phyloP scores from a whole-genome alignment of 345 rosid species.

The Erysimum cheiranthoides region DNA sequence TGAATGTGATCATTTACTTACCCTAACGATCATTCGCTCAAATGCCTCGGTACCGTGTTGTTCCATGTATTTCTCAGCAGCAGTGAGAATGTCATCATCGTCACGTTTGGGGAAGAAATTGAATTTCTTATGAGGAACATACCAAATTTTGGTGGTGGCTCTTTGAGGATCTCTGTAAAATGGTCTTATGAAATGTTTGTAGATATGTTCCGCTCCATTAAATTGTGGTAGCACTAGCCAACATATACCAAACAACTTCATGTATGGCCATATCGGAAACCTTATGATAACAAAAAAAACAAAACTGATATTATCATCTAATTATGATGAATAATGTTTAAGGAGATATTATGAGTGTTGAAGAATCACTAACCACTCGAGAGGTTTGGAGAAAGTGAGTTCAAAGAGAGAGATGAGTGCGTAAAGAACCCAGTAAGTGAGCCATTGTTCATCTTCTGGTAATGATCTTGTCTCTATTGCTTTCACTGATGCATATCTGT shows the following conservation, averaged over 20 bases:
- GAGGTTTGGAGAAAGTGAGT: slow-evolving; percentile 79
- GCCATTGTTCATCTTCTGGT: slow-evolving; percentile 90
- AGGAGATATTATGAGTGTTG: not conserved
- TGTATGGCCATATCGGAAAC: slow-evolving; percentile 89
- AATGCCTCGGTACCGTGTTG: slow-evolving; percentile 89
- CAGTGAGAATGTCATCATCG: slow-evolving; percentile 69
- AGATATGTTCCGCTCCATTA: slow-evolving; percentile 91
- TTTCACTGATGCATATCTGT: slow-evolving; percentile 88
- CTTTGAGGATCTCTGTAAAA: slow-evolving; percentile 71
- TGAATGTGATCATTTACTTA: slow-evolving; percentile 35
- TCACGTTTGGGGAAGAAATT: slow-evolving; percentile 60
- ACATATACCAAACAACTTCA: slow-evolving; percentile 78
- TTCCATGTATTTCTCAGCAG: slow-evolving; percentile 82
- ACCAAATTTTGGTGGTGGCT: slow-evolving; percentile 80
- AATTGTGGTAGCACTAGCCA: slow-evolving; percentile 95
- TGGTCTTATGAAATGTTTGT: slow-evolving; percentile 82
- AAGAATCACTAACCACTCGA: slow-evolving; percentile 69
- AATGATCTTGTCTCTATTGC: slow-evolving; percentile 91
- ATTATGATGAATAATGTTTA: not conserved
- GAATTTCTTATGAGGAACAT: slow-evolving; percentile 80
- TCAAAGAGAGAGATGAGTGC: slow-evolving; percentile 85
- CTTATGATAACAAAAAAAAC: slow-evolving; percentile 44
- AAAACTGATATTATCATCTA: not conserved
- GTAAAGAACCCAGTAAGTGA: slow-evolving; percentile 95
- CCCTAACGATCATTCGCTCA: slow-evolving; percentile 80